Percentiles rank a stretch among this genome's conserved stretches.
Conservation (phyloP, 2,329 filamentous ascomycete genomes). For the Acephala macrosclerotiorum region DNA sequence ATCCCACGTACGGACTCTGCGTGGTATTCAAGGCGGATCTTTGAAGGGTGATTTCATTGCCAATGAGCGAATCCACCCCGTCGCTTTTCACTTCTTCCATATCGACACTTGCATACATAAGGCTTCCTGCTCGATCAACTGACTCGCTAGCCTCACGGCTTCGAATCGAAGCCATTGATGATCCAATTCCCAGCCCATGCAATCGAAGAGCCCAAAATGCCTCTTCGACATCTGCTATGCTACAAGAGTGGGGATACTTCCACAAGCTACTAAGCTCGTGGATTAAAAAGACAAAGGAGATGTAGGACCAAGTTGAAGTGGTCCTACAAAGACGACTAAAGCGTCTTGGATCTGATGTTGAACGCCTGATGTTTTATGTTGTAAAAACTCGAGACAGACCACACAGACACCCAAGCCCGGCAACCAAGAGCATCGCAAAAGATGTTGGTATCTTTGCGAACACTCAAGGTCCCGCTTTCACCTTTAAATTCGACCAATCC, state of each 20-base stretch:
- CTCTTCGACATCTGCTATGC: background rate
- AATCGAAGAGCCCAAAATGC: background rate
- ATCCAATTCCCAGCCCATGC: background rate
- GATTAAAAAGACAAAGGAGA: conserved; percentile 46
- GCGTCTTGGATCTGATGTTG: conserved; percentile 77
- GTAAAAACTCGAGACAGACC: conserved; percentile 81
- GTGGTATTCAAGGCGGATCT: conserved; percentile 8
- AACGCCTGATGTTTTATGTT: conserved; percentile 83
- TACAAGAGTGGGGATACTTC: conserved; percentile 16
- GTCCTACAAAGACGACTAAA: conserved; percentile 63
- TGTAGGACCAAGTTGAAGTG: conserved; percentile 71
- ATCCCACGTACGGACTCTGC: background rate
- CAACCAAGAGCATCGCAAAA: conserved; percentile 54
- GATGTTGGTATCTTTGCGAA: conserved; percentile 77
- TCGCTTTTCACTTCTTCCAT: conserved; percentile 15
- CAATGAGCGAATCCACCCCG: conserved; percentile 8
- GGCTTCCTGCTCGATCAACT: conserved; percentile 19
- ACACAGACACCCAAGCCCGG: conserved; percentile 69
- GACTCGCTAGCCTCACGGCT: conserved; percentile 3
- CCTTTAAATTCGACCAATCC: conserved; percentile 43
- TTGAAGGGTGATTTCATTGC: conserved; percentile 14
- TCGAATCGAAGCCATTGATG: conserved; percentile 2
- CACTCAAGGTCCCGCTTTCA: conserved; percentile 48
- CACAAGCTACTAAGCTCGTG: conserved; percentile 35
- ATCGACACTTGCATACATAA: conserved; percentile 26